Percentiles rank a stretch among this genome's conserved stretches.
phyloP scores from a whole-genome alignment of 768 basidiomycete genomes.

The Macrolepiota fuliginosa region DNA sequence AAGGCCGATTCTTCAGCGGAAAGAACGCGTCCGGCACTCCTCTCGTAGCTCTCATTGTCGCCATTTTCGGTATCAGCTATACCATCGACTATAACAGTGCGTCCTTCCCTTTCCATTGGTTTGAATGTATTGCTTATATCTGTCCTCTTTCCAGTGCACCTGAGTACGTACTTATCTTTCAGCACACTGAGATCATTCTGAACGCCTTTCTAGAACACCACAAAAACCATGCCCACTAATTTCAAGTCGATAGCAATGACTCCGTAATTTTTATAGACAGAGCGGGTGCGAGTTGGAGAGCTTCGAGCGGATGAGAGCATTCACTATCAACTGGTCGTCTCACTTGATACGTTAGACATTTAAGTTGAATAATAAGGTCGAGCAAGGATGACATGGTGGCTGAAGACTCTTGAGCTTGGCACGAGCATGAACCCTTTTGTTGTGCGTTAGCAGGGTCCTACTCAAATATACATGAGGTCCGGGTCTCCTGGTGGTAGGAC shows the following conservation, averaged over 20 bases:
- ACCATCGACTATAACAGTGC: slow-evolving; percentile 88
- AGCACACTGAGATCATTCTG: slow-evolving; percentile 28
- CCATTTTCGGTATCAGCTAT: slow-evolving; percentile 77
- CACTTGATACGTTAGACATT: no score
- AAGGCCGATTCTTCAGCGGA: slow-evolving; percentile 81
- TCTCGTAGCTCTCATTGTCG: slow-evolving; percentile 54
- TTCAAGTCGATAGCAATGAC: neutral
- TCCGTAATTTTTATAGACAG: no score
- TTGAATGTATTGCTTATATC: neutral
- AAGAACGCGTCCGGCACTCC: slow-evolving; percentile 70
- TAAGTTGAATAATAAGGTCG: no score
- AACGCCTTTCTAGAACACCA: neutral
- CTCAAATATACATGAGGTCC: no score
- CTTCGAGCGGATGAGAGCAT: no score
- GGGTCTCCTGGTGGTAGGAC: no score
- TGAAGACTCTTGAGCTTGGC: no score
- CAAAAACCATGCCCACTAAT: slow-evolving; percentile 83
- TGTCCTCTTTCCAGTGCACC: slow-evolving; percentile 55
- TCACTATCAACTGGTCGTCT: no score
- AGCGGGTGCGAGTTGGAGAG: no score
- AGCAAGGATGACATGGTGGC: no score
- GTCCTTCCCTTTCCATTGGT: slow-evolving; percentile 30
- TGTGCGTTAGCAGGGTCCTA: no score
- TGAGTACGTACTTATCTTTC: slow-evolving; percentile 65
- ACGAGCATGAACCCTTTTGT: no score